Conservation (phyloP, 768 basidiomycete genomes). For the Naganishia vaughanmartiniae region DNA sequence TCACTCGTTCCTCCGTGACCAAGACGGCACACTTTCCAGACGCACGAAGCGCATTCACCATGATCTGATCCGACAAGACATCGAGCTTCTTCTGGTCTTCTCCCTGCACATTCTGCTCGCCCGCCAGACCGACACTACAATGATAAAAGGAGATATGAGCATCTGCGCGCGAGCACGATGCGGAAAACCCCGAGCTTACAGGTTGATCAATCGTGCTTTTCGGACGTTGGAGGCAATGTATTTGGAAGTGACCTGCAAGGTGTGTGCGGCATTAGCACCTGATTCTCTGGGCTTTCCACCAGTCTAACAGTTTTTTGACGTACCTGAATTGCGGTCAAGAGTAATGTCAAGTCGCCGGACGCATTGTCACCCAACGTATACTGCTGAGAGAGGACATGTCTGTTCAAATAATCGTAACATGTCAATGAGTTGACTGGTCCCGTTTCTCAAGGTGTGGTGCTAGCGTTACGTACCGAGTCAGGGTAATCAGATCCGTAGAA, state of each 20-base stretch:
- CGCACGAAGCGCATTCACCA: slow-evolving; percentile 93
- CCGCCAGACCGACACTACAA: slow-evolving; percentile 86
- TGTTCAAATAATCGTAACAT: slow-evolving; percentile 44
- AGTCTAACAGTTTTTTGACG: too few species aligned
- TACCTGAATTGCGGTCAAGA: slow-evolving; percentile 92
- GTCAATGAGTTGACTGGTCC: neutral
- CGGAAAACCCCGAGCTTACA: slow-evolving; percentile 59
- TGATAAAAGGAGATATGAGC: neutral
- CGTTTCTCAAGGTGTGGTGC: neutral
- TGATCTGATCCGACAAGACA: slow-evolving; percentile 97
- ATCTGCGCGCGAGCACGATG: neutral
- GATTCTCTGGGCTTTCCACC: too few species aligned
- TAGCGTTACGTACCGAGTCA: slow-evolving; percentile 69
- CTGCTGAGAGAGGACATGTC: slow-evolving; percentile 85
- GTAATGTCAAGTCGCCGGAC: slow-evolving; percentile 88
- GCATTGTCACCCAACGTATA: slow-evolving; percentile 74
- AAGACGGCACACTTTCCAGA: slow-evolving; percentile 97
- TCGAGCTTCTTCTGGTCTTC: slow-evolving; percentile 99
- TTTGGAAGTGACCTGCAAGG: slow-evolving; percentile 52
- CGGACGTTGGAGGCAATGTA: slow-evolving; percentile 98
- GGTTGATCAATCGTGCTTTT: slow-evolving; percentile 92
- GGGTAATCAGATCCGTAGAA: slow-evolving; percentile 82
- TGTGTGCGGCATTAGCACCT: too few species aligned
- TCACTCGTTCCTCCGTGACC: slow-evolving; percentile 80
- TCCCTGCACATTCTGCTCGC: slow-evolving; percentile 93